Evolutionary conservation across 2,329 filamentous ascomycete species (phyloP), one percentile per base, ranked within the genome.

Genomic region (Cercospora sp.): DNA sequence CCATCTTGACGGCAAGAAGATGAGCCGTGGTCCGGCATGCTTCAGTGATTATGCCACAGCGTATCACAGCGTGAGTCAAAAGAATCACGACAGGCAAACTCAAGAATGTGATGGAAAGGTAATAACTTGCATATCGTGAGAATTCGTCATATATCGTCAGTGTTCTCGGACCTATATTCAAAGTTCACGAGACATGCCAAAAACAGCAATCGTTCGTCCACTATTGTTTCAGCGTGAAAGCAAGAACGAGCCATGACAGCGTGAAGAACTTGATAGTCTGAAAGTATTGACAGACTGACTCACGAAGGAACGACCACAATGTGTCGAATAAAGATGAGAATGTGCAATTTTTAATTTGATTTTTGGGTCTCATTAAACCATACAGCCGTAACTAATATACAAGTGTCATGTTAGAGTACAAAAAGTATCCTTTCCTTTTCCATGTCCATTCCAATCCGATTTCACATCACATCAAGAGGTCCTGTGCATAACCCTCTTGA

Each of bases 331-430:
- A 13, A 7, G 0, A n/a, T 48, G 18, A 48, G 8, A 20, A 18
- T 20, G n/a, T 48, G n/a, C 7, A 20, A 10, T 20, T 48, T 55
- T 55, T 57, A 16, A 16, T 20, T 58, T n/a, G 26, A 30, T 33
- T 30, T 26, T 26, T 31, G 8, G 30, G 9, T 57, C 13, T 28
- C 53, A 58, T 58, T 58, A n/a, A 31, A 58, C 26, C 53, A 31
- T 58, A 58, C 53, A 58, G 53, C 26, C 53, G 53, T 58, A n/a
- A 58, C 23, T 58, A 58, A 58, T 58, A 18, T 18, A 51, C 45
- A 51, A 18, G 30, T 40, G 26, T 58, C 53, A 30, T 31, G 26
- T 58, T 30, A 58, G 26, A 51, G 45, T 51, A 13, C n/a, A 58
- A 2, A 30, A 3, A 13, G 7, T 18, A 58, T 33, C 53, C 16